Evolutionary conservation across 2,329 filamentous ascomycete genomes (phyloP), one percentile per base, ranked within the genome.

Genomic region (Periconia macrospinosa): DNA sequence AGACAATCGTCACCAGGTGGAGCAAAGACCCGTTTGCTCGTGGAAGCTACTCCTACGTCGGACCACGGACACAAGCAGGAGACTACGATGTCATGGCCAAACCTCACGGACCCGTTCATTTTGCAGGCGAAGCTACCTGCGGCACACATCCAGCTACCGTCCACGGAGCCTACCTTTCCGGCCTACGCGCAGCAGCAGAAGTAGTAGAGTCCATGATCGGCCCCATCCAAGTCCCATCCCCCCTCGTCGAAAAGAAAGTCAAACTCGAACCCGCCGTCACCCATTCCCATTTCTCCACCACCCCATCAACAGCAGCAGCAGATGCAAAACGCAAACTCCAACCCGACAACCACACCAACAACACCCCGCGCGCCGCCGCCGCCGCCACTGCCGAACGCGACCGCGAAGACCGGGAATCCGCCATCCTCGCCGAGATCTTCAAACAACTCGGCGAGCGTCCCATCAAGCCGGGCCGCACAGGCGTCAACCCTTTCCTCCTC

Each of bases 111-210:
- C 96, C 95, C 59, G 79, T 99, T 9, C 91, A 93, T 74, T 99
- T 99, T 74, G 94, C 93, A 15, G 94, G 94, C 45, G 94, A 99
- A 75, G 94, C 96, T 56, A 99, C 95, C 1, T 97, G 90, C 63
- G 92, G 91, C 45, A 96, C 92, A 0, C 92, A 99, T 70, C 94
- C 95, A 13, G 94, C 95, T 30, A 99, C 94, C 2, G 94, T 99
- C 0, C 94, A 99, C 63, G 94, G 94, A 6, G 95, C 94, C 9
- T 99, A 97, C 69, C 79, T 99, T 3, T 97, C 94, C 1, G 95
- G 94, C 2, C 80, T 99, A 6, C 87, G 94, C 47, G 94, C 89
- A 3, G 94, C 94, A 11, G 88, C 90, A 2, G 92, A 97, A 67
- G 84, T 99, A 2, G 79, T 96, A 37, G 87, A 93, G 50, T 79